Base-by-base conservation (phyloP, 345 rosid genomes). In the Aurinia saxatilis region DNA sequence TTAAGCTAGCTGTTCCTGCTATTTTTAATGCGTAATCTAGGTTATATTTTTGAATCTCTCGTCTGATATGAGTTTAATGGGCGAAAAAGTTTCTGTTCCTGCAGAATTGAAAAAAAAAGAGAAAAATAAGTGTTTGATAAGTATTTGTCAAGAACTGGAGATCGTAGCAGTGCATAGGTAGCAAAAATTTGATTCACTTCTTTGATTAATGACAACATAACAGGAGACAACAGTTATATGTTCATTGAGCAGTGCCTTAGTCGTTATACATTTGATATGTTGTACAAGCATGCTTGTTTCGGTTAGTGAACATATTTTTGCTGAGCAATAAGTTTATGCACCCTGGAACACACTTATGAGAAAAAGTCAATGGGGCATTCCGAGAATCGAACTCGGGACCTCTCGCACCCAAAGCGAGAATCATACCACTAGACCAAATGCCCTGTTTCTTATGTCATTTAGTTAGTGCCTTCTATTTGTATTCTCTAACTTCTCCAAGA, bases 381-480 rank as follows among this genome's bases (percentile, higher is more conserved):
- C 69, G 79, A 80, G 86, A 87, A 83, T 73, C 60, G 55, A 81
- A 82, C 81, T 87, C 79, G 66, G 80, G 89, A 82, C 86, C 83
- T 83, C 87, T 85, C 80, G 79, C 89, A 79, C 87, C 90, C 84
- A 77, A 83, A 90, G 85, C 86, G 66, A 84, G 89, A 86, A 86
- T 84, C 88, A 78, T 81, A 79, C 91, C 87, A 82, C 87, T 84
- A 81, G 79, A 81, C 87, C 35, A 41, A 42, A 52, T 41, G 60
- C 60, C 90, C 88, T 52, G 15, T 11, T 46, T 57, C 8, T 27
- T 6, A 13, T 46, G 35, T 46, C 16, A 11, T 39, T 14, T 8
- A 2, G 47, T 55, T 13, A 21, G n/a, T 37, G 34, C 35, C 49
- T 5, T 40, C 37, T 42, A 27, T 57, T 17, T 51, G 21, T 19